Conservation (phyloP, 2,329 filamentous ascomycete species). For the Talaromyces atroroseus region DNA sequence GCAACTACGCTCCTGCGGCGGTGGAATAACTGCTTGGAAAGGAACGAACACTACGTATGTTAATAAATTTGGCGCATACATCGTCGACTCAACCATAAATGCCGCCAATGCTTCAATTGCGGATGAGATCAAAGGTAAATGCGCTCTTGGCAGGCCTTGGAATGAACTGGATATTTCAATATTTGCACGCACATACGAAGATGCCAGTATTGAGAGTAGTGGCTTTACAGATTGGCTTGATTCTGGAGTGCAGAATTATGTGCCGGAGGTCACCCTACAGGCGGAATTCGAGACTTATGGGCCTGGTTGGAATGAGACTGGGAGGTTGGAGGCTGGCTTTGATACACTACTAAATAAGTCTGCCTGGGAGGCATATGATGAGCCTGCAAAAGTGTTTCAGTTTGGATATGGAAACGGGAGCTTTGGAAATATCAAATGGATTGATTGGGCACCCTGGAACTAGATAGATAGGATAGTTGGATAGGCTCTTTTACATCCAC, state of each 20-base stretch:
- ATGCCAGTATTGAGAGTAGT: conserved; percentile 47
- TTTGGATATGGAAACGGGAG: conserved; percentile 34
- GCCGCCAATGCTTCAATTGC: conserved; percentile 49
- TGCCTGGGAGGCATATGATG: conserved; percentile 34
- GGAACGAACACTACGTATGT: conserved; percentile 59
- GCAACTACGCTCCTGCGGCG: conserved; percentile 56
- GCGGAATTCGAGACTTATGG: conserved; percentile 51
- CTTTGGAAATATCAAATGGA: conserved; percentile 46
- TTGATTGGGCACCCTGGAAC: conserved; percentile 32
- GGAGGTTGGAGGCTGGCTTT: conserved; percentile 36
- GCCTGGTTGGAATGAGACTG: conserved; percentile 50
- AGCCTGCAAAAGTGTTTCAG: conserved; percentile 44
- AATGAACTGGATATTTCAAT: conserved; percentile 55
- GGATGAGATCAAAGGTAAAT: conserved; percentile 41
- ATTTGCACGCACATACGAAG: conserved; percentile 52
- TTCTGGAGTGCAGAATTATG: conserved; percentile 34
- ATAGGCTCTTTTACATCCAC: no score
- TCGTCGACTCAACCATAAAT: conserved; percentile 50
- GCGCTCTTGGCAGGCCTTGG: conserved; percentile 59
- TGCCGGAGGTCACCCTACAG: conserved; percentile 47
- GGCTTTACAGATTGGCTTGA: conserved; percentile 54
- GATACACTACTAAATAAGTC: conserved; percentile 43
- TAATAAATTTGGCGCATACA: conserved; percentile 64
- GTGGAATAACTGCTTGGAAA: conserved; percentile 66
- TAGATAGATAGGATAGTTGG: background rate